Percentiles rank a stretch among this genome's conserved stretches.
Evolutionary conservation across 345 rosid genomes (phyloP).

Genomic region (Fremontodendron californicum): DNA sequence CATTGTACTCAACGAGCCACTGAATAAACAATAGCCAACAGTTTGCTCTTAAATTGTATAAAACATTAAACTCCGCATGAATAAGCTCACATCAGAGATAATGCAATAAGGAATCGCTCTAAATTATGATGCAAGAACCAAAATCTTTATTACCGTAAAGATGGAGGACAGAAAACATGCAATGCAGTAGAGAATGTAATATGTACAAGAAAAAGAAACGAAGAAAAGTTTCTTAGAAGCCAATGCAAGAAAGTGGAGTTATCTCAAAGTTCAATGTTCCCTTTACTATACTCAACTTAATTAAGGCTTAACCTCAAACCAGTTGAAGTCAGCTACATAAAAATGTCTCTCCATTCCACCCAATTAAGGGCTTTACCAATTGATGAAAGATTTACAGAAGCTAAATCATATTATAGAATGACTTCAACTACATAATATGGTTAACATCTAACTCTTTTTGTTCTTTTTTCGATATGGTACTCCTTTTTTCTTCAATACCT

Average conservation of each 20-base stretch:
- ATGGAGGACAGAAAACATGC: not conserved
- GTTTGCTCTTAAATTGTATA: not conserved
- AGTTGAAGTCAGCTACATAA: not conserved
- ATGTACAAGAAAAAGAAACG: not conserved
- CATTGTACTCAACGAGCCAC: slow-evolving; percentile 99
- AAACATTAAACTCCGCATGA: not conserved
- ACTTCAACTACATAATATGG: not conserved
- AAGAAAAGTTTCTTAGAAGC: not conserved
- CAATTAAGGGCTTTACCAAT: not conserved
- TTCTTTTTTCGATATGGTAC: too few species aligned
- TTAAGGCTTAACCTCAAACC: not conserved
- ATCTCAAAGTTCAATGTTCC: slow-evolving; percentile 1
- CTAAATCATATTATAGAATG: not conserved
- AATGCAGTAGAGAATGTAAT: not conserved
- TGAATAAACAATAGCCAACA: slow-evolving; percentile 35
- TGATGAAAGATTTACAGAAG: not conserved
- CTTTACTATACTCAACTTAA: not conserved
- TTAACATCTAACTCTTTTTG: not conserved
- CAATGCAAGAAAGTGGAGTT: not conserved
- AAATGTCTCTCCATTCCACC: not conserved
- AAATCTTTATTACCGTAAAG: not conserved
- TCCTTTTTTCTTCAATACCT: not conserved
- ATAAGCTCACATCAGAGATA: not conserved
- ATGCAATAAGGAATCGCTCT: not conserved
- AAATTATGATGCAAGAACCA: not conserved